phyloP scores from a whole-genome alignment of 805 yeast species.

The Allodekkera sacchari region DNA sequence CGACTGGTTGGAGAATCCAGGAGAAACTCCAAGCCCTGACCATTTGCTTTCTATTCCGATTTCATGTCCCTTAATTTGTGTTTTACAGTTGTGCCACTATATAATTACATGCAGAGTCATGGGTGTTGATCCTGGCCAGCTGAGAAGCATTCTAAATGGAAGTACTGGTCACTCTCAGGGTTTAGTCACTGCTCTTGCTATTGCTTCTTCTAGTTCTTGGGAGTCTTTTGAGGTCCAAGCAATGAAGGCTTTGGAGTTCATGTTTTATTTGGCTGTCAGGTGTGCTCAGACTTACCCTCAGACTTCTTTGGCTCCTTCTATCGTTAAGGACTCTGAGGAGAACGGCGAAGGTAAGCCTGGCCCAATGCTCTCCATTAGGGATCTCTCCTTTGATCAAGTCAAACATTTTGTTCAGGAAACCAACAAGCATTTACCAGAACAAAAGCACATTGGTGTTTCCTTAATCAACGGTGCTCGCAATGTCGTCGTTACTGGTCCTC shows the following conservation, averaged over 20 bases:
- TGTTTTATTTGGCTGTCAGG: slow-evolving; percentile 91
- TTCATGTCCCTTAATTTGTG: slow-evolving; percentile 94
- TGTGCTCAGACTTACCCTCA: slow-evolving; percentile 86
- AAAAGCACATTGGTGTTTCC: slow-evolving; percentile 84
- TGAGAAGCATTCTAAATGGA: slow-evolving; percentile 60
- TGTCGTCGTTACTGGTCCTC: slow-evolving; percentile 95
- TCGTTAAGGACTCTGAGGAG: slow-evolving; percentile 84
- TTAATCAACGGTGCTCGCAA: slow-evolving; percentile 93
- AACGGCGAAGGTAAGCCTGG: slow-evolving; percentile 95
- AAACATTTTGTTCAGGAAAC: slow-evolving; percentile 75
- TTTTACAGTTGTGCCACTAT: slow-evolving; percentile 90
- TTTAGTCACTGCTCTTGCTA: slow-evolving; percentile 85
- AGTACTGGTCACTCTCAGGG: slow-evolving; percentile 90
- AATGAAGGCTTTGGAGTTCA: slow-evolving; percentile 69
- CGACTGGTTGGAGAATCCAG: slow-evolving; percentile 80
- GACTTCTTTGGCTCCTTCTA: slow-evolving; percentile 89
- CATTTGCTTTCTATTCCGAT: slow-evolving; percentile 87
- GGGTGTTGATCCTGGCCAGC: slow-evolving; percentile 85
- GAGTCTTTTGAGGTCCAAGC: slow-evolving; percentile 66
- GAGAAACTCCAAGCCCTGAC: slow-evolving; percentile 81
- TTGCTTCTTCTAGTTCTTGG: slow-evolving; percentile 81
- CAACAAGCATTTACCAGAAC: slow-evolving; percentile 86
- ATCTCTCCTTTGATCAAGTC: slow-evolving; percentile 73
- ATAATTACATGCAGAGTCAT: slow-evolving; percentile 78
- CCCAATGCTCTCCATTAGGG: slow-evolving; percentile 95